Base-by-base conservation (phyloP, 1,139 yeast genomes). In the Petasospora rhodanensis region DNA sequence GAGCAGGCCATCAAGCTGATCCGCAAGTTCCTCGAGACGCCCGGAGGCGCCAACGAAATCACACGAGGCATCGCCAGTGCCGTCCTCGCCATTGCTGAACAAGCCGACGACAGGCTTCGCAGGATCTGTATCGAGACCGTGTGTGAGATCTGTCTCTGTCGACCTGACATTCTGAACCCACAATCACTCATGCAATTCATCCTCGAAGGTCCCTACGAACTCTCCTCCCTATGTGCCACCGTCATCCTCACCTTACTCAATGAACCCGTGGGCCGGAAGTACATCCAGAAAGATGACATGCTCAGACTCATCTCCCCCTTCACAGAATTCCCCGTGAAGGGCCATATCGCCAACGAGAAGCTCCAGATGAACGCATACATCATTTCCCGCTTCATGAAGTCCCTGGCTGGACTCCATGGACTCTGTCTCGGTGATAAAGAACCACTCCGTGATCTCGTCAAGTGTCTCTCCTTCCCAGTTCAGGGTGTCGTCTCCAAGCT, bases 1-100 rank as follows among this genome's bases (percentile, higher is more conserved):
- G 78, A 79, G 28, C 89, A 89, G 51, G 95, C 95, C 0, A 50
- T 91, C 23, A 82, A 80, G 49, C 62, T 89, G 19, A 59, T 86
- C 1, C 66, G 96, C 21, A 63, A 69, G 27, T 76, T 83, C 40
- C 52, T 83, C 9, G 76, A 70, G 25, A 64, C 76, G 2, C 74
- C 73, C 5, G 66, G 63, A 22, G 89, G 89, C 0, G 60, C 70
- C 4, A 63, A 66, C 18, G 70, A 71, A 41, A 54, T 87, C 10
- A 72, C 81, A 2, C 64, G 73, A 21, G 86, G 94, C 0, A 70
- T 84, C 4, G 64, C 84, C 2, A 76, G 87, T 38, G 79, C 94
- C 1, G 49, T 91, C 6, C 76, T 85, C 2, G 73, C 91, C 3
- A 65, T 86, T 10, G 74, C 85, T 2, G 94, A 82, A 46, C 73